Evolutionary conservation across 2,329 filamentous ascomycete species (phyloP).

Genomic region (Purpureocillium lavendulum): DNA sequence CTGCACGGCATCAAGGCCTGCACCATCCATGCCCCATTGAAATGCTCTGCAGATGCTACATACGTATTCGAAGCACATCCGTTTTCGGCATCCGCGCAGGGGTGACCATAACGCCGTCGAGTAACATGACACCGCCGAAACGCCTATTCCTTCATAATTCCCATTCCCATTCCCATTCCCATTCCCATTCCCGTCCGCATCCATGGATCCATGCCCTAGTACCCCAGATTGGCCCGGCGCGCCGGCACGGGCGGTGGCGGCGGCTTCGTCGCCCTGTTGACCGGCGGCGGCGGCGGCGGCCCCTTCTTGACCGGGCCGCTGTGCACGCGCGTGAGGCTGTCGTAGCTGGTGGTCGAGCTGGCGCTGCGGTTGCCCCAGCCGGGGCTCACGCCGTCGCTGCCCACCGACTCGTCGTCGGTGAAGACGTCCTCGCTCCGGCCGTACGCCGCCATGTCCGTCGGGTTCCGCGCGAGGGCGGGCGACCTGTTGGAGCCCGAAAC

Average conservation of each 20-base stretch:
- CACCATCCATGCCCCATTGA: no score
- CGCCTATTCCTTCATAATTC: no score
- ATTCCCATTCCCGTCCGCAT: no score
- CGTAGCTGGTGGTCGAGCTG: conserved; percentile 49
- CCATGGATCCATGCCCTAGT: no score
- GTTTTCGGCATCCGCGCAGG: no score
- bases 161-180: no score
- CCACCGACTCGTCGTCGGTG: conserved; percentile 40
- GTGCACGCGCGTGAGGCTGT: conserved; percentile 29
- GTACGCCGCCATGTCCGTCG: conserved; percentile 23
- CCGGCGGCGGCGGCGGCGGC: conserved; percentile 42
- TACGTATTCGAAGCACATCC: no score
- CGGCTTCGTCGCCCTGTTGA: conserved; percentile 35
- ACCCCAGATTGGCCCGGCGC: conserved; percentile 17
- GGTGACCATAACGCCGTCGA: no score
- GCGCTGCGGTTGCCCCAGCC: conserved; percentile 42
- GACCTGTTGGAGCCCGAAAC: conserved; percentile 13
- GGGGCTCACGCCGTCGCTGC: conserved; percentile 42
- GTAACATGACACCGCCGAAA: no score
- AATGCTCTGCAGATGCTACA: no score
- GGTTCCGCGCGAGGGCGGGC: conserved; percentile 36
- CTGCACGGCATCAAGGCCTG: no score
- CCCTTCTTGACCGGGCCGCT: conserved; percentile 39
- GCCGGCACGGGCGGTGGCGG: conserved; percentile 25
- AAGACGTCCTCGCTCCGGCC: conserved; percentile 34